These are phyloP conservation scores for Corynascus novoguineensis DNA, from an alignment of 495 filamentous ascomycete species.

Conservation along the genomic window DNA sequence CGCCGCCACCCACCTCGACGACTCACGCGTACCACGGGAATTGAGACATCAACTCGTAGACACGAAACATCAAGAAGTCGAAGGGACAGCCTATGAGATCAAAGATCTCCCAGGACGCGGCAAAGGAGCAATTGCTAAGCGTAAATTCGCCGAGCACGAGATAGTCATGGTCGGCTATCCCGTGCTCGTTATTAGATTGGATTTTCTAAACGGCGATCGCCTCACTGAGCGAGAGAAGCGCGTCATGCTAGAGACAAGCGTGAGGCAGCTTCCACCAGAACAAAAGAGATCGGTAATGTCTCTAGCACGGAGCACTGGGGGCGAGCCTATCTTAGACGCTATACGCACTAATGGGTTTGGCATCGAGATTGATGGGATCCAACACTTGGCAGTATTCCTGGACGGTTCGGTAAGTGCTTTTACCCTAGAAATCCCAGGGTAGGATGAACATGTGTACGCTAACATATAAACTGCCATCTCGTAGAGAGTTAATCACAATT, in stretches of 20 bases:
- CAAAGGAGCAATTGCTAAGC: constrained; percentile 26
- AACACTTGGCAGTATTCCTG: constrained; percentile 26
- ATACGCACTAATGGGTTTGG: constrained; percentile 53
- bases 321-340: constrained; percentile 64
- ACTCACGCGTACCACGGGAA: neutral
- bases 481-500: constrained; percentile 36
- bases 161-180: constrained; percentile 28
- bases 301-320: constrained; percentile 65
- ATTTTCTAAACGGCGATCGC: constrained; percentile 21
- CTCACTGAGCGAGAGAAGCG: constrained; percentile 14
- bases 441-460: neutral
- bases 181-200: constrained; percentile 24
- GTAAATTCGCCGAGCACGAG: constrained; percentile 22
- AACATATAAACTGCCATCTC: neutral
- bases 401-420: constrained; percentile 27
- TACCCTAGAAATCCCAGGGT: too few relatives aligned
- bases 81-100: constrained; percentile 12
- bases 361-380: constrained; percentile 30
- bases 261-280: constrained; percentile 21
- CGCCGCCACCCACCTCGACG: neutral
- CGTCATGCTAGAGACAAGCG: constrained; percentile 22
- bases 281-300: constrained; percentile 16
- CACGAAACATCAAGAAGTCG: neutral
- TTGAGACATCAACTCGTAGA: neutral
- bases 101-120: constrained; percentile 25